phyloP scores from a whole-genome alignment of 495 filamentous ascomycete genomes.

The Filosporella fistucella region DNA sequence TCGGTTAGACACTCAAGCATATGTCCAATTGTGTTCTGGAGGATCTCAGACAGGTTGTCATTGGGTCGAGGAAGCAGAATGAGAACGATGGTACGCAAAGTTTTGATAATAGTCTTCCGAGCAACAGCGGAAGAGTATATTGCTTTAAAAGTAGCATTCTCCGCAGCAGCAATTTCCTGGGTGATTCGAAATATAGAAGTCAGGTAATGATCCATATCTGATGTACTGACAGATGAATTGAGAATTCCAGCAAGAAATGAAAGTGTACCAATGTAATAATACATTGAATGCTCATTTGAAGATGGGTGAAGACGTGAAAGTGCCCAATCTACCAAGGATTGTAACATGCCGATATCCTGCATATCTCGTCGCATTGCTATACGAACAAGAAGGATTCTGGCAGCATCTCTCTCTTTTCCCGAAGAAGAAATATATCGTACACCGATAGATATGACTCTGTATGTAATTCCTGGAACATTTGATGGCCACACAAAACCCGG shows the following conservation, averaged over 20 bases:
- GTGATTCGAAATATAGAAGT: constrained; percentile 42
- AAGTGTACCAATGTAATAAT: constrained; percentile 65
- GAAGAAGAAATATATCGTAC: constrained; percentile 65
- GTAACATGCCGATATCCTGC: constrained; percentile 68
- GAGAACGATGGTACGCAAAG: constrained; percentile 64
- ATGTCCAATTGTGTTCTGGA: constrained; percentile 75
- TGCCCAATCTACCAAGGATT: constrained; percentile 62
- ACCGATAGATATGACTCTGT: constrained; percentile 65
- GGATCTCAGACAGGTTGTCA: constrained; percentile 29
- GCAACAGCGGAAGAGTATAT: constrained; percentile 57
- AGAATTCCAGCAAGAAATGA: constrained; percentile 74
- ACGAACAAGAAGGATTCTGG: constrained; percentile 73
- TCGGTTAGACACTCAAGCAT: constrained; percentile 67
- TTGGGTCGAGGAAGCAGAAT: constrained; percentile 45
- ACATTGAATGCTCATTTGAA: constrained; percentile 29
- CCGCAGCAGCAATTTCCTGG: constrained; percentile 36
- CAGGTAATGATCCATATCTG: constrained; percentile 46
- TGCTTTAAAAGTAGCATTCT: constrained; percentile 35
- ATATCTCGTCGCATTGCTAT: constrained; percentile 83
- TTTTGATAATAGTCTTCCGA: constrained; percentile 77
- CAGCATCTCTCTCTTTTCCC: constrained; percentile 85
- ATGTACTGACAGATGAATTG: constrained; percentile 40
- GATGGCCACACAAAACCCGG: constrained; percentile 40
- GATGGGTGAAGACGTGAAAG: constrained; percentile 47
- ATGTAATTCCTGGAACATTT: constrained; percentile 63